phyloP scores from a whole-genome alignment of 352 stramenopile species.

The Phytophthora rubi region DNA sequence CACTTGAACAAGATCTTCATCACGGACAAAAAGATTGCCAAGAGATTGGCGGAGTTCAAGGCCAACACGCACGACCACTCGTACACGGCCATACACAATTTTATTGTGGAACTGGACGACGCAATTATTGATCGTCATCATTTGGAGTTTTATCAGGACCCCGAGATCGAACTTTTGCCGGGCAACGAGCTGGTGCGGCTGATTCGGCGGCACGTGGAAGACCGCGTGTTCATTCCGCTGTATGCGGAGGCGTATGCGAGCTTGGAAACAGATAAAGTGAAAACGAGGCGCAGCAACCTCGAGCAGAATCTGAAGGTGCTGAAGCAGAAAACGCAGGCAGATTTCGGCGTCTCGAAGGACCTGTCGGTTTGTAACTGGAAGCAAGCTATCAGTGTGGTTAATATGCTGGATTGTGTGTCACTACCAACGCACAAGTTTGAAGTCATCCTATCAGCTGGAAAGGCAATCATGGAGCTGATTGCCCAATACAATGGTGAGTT shows the following conservation, averaged over 20 bases:
- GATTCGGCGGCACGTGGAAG: conserved; percentile 79
- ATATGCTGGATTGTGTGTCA: conserved; percentile 78
- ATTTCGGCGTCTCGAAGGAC: conserved; percentile 76
- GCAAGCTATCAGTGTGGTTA: conserved; percentile 55
- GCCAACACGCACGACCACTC: conserved; percentile 52
- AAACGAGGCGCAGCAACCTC: conserved; percentile 38
- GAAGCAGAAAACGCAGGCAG: conserved; percentile 50
- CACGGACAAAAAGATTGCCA: conserved; percentile 59
- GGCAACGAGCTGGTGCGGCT: conserved; percentile 79
- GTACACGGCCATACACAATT: conserved; percentile 57
- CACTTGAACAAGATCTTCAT: conserved; percentile 88
- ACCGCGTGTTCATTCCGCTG: conserved; percentile 77
- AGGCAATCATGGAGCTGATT: conserved; percentile 58
- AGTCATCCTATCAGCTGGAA: conserved; percentile 64
- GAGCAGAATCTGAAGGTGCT: conserved; percentile 71
- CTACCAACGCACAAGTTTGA: conserved; percentile 87
- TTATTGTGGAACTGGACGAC: conserved; percentile 72
- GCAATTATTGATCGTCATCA: conserved; percentile 74
- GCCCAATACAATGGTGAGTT: conserved; percentile 57
- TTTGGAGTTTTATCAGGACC: conserved; percentile 66
- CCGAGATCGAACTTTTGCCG: conserved; percentile 66
- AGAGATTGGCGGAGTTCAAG: conserved; percentile 64
- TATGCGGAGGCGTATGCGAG: conserved; percentile 62
- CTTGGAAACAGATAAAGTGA: conserved; percentile 52
- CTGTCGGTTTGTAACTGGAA: conserved; percentile 72